A percentile compares a stretch with the other conserved stretches of the same genome.
phyloP scores from a whole-genome alignment of 2,329 filamentous ascomycete species.

The Zymoseptoria pseudotritici region DNA sequence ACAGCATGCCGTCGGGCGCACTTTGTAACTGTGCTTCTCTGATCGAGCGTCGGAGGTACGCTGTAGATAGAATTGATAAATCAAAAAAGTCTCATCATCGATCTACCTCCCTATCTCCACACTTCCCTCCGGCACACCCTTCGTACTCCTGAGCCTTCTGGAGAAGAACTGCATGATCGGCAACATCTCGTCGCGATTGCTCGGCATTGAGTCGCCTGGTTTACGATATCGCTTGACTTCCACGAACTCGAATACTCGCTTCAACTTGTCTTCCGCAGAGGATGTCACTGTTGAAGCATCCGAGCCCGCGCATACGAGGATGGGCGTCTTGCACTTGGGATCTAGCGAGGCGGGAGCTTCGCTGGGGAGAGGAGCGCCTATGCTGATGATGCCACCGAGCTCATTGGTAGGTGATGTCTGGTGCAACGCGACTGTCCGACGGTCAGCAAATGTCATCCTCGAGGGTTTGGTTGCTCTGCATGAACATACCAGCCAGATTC shows the following conservation, averaged over 20 bases:
- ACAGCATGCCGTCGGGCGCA: not conserved
- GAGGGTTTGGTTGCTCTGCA: not conserved
- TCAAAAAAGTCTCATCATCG: not conserved
- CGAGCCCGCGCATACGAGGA: conserved; percentile 54
- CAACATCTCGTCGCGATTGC: conserved; percentile 73
- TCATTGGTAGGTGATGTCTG: conserved; percentile 26
- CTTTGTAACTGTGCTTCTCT: not conserved
- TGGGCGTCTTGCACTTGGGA: conserved; percentile 54
- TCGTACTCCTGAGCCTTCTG: conserved; percentile 51
- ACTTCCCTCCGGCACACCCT: conserved; percentile 47
- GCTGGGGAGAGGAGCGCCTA: conserved; percentile 55
- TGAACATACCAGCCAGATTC: conserved; percentile 33
- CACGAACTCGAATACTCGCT: conserved; percentile 47
- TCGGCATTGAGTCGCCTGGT: conserved; percentile 73
- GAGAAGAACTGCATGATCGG: conserved; percentile 83
- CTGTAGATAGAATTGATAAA: not conserved
- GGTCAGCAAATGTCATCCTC: not conserved
- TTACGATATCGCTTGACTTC: conserved; percentile 63
- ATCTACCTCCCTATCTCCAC: conserved; percentile 36
- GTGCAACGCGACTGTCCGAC: conserved; percentile 2
- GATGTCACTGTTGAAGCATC: conserved; percentile 49
- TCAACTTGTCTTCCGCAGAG: conserved; percentile 56
- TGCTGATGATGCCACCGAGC: conserved; percentile 53
- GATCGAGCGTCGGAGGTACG: not conserved
- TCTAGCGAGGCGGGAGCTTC: conserved; percentile 33